Percentiles rank a stretch among this genome's conserved stretches.
Conservation (phyloP, 2,329 filamentous ascomycete genomes). For the Purpureocillium lavendulum region DNA sequence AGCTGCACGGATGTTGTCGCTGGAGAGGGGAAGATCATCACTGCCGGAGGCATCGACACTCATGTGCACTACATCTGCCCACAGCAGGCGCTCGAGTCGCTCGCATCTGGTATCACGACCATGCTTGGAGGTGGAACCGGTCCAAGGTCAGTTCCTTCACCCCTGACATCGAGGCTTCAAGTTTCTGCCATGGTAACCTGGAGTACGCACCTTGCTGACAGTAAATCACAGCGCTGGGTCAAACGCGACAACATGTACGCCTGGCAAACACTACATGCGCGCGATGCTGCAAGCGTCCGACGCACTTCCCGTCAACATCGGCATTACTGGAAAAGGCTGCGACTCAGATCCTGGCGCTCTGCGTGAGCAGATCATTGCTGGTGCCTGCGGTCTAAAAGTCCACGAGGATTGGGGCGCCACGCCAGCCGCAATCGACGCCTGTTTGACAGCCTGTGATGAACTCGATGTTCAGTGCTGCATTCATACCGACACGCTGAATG, state of each 20-base stretch:
- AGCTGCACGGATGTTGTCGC: slow-evolving; percentile 88
- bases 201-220: no score
- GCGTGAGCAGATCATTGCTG: slow-evolving; percentile 72
- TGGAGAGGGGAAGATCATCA: slow-evolving; percentile 83
- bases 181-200: no score
- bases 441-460: slow-evolving; percentile 78
- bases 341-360: slow-evolving; percentile 65
- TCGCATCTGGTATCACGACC: slow-evolving; percentile 82
- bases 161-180: no score
- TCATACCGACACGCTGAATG: slow-evolving; percentile 93
- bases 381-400: slow-evolving; percentile 83
- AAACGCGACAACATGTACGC: slow-evolving; percentile 89
- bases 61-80: slow-evolving; percentile 96
- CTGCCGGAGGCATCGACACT: slow-evolving; percentile 80
- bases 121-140: slow-evolving; percentile 87
- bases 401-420: slow-evolving; percentile 96
- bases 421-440: slow-evolving; percentile 83
- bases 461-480: slow-evolving; percentile 89
- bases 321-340: slow-evolving; percentile 90
- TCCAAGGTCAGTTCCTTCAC: slow-evolving; percentile 51
- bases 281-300: slow-evolving; percentile 90
- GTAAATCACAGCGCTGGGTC: slow-evolving; percentile 59
- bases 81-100: slow-evolving; percentile 76
- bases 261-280: slow-evolving; percentile 71
- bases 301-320: slow-evolving; percentile 72